phyloP scores from a whole-genome alignment of 495 filamentous ascomycete species.

The Cryomyces minteri region DNA sequence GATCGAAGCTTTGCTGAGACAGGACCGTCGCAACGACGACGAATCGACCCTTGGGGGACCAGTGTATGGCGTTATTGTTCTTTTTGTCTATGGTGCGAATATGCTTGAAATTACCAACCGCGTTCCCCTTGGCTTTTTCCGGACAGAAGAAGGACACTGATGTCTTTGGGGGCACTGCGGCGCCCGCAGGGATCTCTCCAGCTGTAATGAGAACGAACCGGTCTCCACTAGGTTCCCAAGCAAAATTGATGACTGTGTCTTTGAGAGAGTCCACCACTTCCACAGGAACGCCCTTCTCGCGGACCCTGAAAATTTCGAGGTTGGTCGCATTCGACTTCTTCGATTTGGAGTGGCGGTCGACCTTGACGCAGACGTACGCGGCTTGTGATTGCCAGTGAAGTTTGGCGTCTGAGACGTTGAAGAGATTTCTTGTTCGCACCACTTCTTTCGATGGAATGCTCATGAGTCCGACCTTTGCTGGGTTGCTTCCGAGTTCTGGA shows the following conservation, averaged over 20 bases:
- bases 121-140: conserved; percentile 65
- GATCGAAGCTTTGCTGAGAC: conserved; percentile 78
- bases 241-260: conserved; percentile 96
- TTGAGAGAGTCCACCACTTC: conserved; percentile 95
- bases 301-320: conserved; percentile 91
- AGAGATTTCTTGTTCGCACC: conserved; percentile 83
- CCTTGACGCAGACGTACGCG: conserved; percentile 91
- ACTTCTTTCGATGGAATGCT: conserved; percentile 85
- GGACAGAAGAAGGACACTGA: conserved; percentile 90
- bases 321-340: conserved; percentile 96
- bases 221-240: conserved; percentile 95
- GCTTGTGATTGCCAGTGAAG: conserved; percentile 93
- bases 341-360: conserved; percentile 95
- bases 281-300: conserved; percentile 92
- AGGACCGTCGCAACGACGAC: conserved; percentile 83
- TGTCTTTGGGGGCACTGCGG: conserved; percentile 84
- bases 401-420: conserved; percentile 94
- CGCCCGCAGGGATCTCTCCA: conserved; percentile 57
- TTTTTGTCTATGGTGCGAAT: conserved; percentile 91
- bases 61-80: conserved; percentile 98
- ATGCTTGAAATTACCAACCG: conserved; percentile 83
- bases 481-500: conserved; percentile 93
- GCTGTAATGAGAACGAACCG: conserved; percentile 96
- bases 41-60: conserved; percentile 94
- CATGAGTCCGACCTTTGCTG: conserved; percentile 94